Base-by-base conservation (phyloP, 208 protist species). In the Blastocrithidia nonstop region DNA sequence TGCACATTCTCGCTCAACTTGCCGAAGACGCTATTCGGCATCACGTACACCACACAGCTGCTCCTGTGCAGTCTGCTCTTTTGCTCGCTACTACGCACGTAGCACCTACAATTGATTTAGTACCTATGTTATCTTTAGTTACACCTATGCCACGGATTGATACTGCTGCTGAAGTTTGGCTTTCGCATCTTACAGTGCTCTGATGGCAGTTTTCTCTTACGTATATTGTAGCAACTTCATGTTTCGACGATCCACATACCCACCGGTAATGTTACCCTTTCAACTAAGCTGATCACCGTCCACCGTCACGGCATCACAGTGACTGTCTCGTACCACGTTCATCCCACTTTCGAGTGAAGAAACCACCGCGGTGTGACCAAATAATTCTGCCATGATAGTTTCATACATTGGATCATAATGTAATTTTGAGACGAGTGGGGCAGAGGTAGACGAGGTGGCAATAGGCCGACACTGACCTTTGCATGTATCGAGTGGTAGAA, bases 401-500 rank as follows among this genome's bases (percentile, higher is more conserved):
- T 35, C 17, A 59, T 96, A 97, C 28, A 76, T 66, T 2, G 31
- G 22, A 23, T 95, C 66, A 57, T 44, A 95, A 3, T 40, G 46
- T 3, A 98, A 41, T 45, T 95, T 67, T 0, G 72, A 57, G 42
- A 93, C 31, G 6, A 97, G 66, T 33, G 82, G 71, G 3, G 53
- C 69, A 15, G 59, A 73, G 7, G 84, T 82, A 0, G 68, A 60
- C 6, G 74, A 79, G 3, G 66, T 54, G 20, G 52, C 53, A 49
- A 95, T 74, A 15, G 48, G 39, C 3, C 42, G 31, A 0, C 64
- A 31, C 9, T 42, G 54, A n/a, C 59, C 69, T 6, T 60, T 68
- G 55, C 95, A 72, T 15, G 76, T 84, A 61, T 98, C 97, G 25
- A 99, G 61, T 1, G 97, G 96, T 40, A 99, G 89, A 60, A 99